A percentile compares a stretch with the other conserved stretches of the same genome.
phyloP scores from a whole-genome alignment of 2,329 filamentous ascomycete species.

The Fusarium succisae region DNA sequence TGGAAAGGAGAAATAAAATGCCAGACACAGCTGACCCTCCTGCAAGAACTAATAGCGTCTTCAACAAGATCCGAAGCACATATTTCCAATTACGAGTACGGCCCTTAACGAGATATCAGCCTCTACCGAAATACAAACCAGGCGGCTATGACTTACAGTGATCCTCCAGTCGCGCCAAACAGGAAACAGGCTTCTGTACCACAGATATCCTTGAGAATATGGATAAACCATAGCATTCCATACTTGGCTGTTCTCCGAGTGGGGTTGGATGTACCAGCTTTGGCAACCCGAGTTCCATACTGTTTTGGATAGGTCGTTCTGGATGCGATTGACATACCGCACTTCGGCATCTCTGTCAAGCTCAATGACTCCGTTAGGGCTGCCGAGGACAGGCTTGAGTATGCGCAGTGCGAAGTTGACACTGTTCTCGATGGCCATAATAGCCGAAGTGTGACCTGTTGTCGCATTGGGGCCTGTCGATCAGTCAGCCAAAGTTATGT shows the following conservation, averaged over 20 bases:
- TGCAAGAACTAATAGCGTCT: background rate
- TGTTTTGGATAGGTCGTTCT: background rate
- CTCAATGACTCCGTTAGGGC: background rate
- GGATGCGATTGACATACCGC: background rate
- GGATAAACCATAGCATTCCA: conserved; percentile 1
- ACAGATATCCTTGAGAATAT: background rate
- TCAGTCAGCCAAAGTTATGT: background rate
- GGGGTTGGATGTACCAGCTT: background rate
- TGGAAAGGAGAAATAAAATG: background rate
- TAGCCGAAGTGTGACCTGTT: background rate
- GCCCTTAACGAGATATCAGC: background rate
- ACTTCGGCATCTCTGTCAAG: background rate
- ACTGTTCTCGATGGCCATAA: background rate
- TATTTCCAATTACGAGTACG: background rate
- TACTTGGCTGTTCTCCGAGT: background rate
- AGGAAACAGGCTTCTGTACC: background rate
- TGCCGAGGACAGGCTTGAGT: background rate
- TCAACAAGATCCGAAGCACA: background rate
- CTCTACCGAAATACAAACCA: no score
- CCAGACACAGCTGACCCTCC: background rate
- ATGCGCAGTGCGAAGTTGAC: background rate
- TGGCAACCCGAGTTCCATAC: background rate
- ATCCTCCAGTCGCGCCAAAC: background rate
- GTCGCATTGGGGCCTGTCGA: background rate
- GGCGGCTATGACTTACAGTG: background rate